Percentiles rank a stretch among this genome's conserved stretches.
Evolutionary conservation across 192 early-diverging fungal genomes (phyloP).

Genomic region (Coemansia sp.): DNA sequence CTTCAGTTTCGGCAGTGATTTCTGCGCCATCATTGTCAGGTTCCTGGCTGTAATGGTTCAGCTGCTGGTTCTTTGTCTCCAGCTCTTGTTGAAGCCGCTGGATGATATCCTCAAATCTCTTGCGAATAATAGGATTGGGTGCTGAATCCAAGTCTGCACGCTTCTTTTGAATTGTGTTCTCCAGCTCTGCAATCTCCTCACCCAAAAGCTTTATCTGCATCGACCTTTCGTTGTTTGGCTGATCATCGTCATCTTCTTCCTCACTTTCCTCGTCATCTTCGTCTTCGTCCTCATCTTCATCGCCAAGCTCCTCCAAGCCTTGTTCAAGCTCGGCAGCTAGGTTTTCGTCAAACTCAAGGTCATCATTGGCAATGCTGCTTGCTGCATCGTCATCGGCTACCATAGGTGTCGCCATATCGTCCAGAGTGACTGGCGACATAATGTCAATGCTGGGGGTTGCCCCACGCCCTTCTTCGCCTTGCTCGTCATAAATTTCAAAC

Average conservation of each 20-base stretch:
- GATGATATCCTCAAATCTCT: constrained; percentile 47
- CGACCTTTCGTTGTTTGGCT: constrained; percentile 38
- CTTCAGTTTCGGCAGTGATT: neutral
- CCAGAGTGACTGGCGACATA: constrained; percentile 42
- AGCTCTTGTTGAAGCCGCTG: constrained; percentile 38
- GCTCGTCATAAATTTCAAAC: constrained; percentile 30
- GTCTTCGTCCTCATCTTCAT: constrained; percentile 32
- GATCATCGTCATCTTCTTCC: constrained; percentile 28
- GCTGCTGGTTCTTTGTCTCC: constrained; percentile 29
- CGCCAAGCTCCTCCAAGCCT: constrained; percentile 34
- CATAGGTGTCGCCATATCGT: constrained; percentile 39
- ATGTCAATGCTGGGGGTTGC: constrained; percentile 44
- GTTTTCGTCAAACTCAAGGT: constrained; percentile 45
- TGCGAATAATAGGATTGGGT: constrained; percentile 44
- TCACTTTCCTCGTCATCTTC: constrained; percentile 28
- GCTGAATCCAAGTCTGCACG: constrained; percentile 44
- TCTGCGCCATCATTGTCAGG: neutral
- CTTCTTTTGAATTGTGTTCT: constrained; percentile 38
- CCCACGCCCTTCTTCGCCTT: constrained; percentile 30
- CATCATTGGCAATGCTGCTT: constrained; percentile 47
- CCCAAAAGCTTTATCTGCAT: constrained; percentile 42
- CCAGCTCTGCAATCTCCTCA: constrained; percentile 46
- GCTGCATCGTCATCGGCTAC: constrained; percentile 38
- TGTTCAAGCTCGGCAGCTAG: constrained; percentile 45
- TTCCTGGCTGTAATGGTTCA: constrained; percentile 25